These are phyloP conservation scores for Solanum medicagineum DNA, from an alignment of 257 asterid species.

Conservation along the genomic window DNA sequence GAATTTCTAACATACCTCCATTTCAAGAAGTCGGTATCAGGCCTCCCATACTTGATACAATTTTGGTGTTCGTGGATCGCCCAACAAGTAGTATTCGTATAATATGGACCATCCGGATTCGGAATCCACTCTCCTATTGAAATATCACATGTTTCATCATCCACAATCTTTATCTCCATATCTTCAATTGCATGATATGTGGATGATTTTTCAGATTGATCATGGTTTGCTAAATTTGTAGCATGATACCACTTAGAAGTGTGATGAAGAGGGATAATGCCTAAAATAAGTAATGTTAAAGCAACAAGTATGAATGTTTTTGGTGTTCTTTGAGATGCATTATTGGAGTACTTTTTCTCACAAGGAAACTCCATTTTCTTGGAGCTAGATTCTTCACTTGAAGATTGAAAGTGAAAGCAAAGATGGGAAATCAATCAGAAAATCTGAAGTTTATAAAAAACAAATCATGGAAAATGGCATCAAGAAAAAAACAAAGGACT, in stretches of 20 bases:
- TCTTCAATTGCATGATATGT: neutral
- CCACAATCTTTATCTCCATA: neutral
- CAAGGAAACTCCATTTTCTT: neutral
- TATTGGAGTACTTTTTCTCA: neutral
- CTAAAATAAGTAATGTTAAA: neutral
- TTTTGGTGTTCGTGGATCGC: conserved; percentile 6
- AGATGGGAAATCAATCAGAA: neutral
- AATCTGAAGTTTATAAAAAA: neutral
- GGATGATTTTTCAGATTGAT: neutral
- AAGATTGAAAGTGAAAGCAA: neutral
- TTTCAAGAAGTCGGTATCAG: neutral
- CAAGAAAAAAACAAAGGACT: neutral
- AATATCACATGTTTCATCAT: neutral
- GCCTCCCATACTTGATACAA: conserved; percentile 7
- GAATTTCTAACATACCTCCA: neutral
- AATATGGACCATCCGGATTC: neutral
- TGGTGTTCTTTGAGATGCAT: neutral
- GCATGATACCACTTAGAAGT: neutral
- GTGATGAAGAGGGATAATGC: neutral
- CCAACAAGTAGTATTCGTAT: conserved; percentile 2
- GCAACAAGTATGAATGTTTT: neutral
- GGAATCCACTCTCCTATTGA: neutral
- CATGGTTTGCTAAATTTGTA: neutral
- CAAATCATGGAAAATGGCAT: neutral
- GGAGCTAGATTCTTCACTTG: neutral